Evolutionary conservation across 108 stramenopile species (phyloP), one percentile per base, ranked within the genome.

Genomic region (Licmophora abbreviata): DNA sequence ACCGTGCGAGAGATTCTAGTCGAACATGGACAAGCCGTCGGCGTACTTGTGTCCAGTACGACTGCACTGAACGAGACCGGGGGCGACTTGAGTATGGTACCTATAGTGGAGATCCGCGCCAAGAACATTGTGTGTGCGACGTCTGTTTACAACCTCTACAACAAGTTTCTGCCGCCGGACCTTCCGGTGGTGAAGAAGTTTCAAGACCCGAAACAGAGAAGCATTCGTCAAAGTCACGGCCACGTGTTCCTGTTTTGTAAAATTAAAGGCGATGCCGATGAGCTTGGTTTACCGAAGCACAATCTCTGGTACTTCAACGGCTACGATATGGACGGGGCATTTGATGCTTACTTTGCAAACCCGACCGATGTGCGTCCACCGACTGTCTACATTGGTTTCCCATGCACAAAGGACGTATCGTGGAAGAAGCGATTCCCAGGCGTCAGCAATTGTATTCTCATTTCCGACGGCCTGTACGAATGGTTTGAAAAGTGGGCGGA

Each of bases 381-480:
- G 0, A 81, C 79, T 0, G 73, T 75, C n/a, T 81, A 79, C 44
- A 74, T 81, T 50, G 79, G 79, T 10, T 80, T 80, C 44, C 79
- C 79, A 0, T 74, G 71, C 26, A 72, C 71, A 1, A 72, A 72
- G 43, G 71, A 72, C 46, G 60, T 69, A 0, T 68, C 55, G 3
- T 76, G 74, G 74, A 29, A 58, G 18, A 47, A 53, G 20, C 60
- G 74, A 37, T 66, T 64, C 29, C 74, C 74, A 2, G 62, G 62
- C 3, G 48, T 76, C 10, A 61, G 59, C 56, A 76, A 76, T 42
- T 65, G 59, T 44, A 69, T 76, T 23, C 40, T 76, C 9, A 76
- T 76, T 51, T 64, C 61, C 4, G 74, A 77, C 56, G 75, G 71
- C 4, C 28, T 69, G 17, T 77, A 43, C 41, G 65, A 70, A 14